phyloP scores from a whole-genome alignment of 139 green algal species.

The Chlamydomonas sp. region DNA sequence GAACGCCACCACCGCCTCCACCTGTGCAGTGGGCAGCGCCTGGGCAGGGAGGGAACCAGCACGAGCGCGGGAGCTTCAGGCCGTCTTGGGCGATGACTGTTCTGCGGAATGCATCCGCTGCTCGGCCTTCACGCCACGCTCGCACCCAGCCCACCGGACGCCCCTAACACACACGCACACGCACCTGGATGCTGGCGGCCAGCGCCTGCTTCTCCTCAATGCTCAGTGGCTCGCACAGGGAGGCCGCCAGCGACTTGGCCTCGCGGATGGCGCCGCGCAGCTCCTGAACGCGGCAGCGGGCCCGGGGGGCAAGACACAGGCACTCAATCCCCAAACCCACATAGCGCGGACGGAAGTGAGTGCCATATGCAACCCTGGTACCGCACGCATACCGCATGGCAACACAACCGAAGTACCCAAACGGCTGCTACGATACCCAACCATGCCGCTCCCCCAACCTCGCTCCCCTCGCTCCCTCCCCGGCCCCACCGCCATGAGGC shows the following conservation, averaged over 20 bases:
- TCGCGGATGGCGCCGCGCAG: slow-evolving; percentile 41
- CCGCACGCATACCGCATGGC: no score
- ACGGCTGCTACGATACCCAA: no score
- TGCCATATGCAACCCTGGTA: no score
- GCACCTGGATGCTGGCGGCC: slow-evolving; percentile 34
- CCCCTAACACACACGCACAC: background rate
- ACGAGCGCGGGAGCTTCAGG: background rate
- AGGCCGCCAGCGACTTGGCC: slow-evolving; percentile 34
- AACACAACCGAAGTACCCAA: no score
- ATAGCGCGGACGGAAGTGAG: no score
- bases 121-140: no score
- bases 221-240: slow-evolving; percentile 29
- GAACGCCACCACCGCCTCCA: slow-evolving; percentile 49
- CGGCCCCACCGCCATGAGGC: slow-evolving; percentile 39
- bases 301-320: background rate
- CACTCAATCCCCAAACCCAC: background rate
- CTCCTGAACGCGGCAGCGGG: slow-evolving; percentile 21
- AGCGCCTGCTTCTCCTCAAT: slow-evolving; percentile 42
- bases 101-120: no score
- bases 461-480: background rate
- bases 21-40: slow-evolving; percentile 42
- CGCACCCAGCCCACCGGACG: background rate
- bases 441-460: background rate
- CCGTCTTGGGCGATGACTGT: no score
- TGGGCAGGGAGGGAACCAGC: background rate